These are phyloP conservation scores for Inga laurina DNA, from an alignment of 306 rosid genomes.

Conservation along the genomic window DNA sequence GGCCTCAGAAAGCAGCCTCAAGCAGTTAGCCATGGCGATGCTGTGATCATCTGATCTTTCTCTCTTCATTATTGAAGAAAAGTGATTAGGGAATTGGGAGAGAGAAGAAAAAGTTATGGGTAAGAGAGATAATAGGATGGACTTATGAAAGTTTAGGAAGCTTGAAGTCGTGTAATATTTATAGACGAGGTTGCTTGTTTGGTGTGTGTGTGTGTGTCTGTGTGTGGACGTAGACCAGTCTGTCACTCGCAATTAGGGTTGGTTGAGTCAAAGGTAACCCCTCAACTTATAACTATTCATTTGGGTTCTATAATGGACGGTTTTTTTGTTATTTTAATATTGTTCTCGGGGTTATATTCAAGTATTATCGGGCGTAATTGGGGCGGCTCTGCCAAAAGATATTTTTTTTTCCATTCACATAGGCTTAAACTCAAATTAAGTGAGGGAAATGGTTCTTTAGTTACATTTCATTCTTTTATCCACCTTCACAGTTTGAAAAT, in stretches of 20 bases:
- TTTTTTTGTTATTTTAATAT: no score
- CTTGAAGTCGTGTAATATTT: neutral
- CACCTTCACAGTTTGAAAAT: neutral
- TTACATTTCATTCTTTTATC: neutral
- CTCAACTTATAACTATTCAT: neutral
- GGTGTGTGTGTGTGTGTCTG: neutral
- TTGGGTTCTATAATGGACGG: neutral
- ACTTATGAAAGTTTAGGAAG: neutral
- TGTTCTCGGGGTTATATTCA: no score
- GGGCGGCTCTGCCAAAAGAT: no score
- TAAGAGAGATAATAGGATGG: neutral
- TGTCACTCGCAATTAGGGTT: neutral
- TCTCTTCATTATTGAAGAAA: conserved; percentile 62
- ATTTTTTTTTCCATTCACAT: no score
- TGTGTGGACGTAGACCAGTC: neutral
- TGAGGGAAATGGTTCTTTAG: neutral
- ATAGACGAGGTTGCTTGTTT: neutral
- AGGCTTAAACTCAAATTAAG: no score
- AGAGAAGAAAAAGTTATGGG: neutral
- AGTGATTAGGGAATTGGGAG: neutral
- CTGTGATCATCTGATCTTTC: conserved; percentile 40
- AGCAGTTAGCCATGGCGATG: conserved; percentile 74
- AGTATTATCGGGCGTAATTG: no score
- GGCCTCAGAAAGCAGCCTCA: conserved; percentile 78
- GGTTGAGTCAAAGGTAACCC: neutral